Evolutionary conservation across 148 eudicot genomes (phyloP).

Genomic region (Fagopyrum tataricum): DNA sequence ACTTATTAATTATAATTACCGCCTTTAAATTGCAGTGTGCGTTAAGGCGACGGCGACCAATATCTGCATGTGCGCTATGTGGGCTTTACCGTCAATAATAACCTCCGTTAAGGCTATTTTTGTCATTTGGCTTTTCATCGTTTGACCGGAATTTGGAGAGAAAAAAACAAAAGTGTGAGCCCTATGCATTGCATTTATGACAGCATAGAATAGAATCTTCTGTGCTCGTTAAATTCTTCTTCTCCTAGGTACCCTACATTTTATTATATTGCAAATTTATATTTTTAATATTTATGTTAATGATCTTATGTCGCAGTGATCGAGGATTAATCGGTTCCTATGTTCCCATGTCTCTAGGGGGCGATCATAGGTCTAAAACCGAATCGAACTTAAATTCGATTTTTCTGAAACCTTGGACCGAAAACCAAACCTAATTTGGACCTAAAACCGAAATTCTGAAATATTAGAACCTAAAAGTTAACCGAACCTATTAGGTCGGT

Average conservation of each 20-base stretch:
- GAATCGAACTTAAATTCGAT: too few relatives aligned
- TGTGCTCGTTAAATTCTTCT: constrained; percentile 7
- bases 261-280: not conserved
- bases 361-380: too few relatives aligned
- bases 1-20: not conserved
- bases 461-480: too few relatives aligned
- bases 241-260: not conserved
- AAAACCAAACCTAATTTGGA: too few relatives aligned
- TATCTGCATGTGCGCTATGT: constrained; percentile 2
- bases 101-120: not conserved
- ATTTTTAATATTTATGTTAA: not conserved
- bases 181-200: constrained; percentile 6
- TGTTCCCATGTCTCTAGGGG: too few relatives aligned
- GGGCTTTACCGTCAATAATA: not conserved
- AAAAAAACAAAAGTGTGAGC: not conserved
- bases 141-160: not conserved
- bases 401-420: too few relatives aligned
- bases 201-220: constrained; percentile 13
- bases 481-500: too few relatives aligned
- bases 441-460: too few relatives aligned
- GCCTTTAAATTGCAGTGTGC: not conserved
- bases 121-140: not conserved
- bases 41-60: constrained; percentile 12
- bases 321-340: not conserved
- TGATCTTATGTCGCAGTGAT: not conserved